A percentile compares a stretch with the other conserved stretches of the same genome.
phyloP scores from a whole-genome alignment of 768 basidiomycete species.

The Termitomyces bulborhizus region DNA sequence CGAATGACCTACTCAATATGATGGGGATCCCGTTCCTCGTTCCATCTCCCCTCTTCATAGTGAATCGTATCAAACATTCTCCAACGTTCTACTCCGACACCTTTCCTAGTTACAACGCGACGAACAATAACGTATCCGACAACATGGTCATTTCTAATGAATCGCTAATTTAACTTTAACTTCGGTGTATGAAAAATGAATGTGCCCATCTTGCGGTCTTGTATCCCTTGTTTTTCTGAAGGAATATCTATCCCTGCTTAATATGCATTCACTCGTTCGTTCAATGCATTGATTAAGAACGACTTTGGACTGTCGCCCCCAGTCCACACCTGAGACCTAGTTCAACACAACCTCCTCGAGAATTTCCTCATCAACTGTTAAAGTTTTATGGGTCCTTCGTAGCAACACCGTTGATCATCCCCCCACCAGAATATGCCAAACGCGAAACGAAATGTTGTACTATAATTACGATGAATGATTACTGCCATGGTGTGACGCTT shows the following conservation, averaged over 20 bases:
- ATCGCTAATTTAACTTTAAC: background rate
- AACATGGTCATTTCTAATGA: background rate
- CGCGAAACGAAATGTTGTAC: background rate
- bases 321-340: too few species aligned
- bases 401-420: constrained; percentile 9
- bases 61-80: background rate
- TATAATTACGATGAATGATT: too few species aligned
- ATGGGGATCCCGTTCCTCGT: background rate
- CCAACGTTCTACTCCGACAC: background rate
- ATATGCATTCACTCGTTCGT: too few species aligned
- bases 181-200: too few species aligned
- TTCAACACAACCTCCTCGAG: too few species aligned
- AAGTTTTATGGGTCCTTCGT: background rate
- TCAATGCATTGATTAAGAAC: background rate
- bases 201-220: background rate
- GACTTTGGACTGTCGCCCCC: too few species aligned
- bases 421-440: constrained; percentile 9
- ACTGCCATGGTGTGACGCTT: too few species aligned
- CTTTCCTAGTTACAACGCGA: background rate
- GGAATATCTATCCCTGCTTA: too few species aligned
- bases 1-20: background rate
- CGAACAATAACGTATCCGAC: background rate
- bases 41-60: background rate
- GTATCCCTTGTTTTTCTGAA: background rate
- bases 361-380: too few species aligned